Evolutionary conservation across 2,329 filamentous ascomycete genomes (phyloP), one percentile per base, ranked within the genome.

Genomic region (Fusarium sulawesiense): DNA sequence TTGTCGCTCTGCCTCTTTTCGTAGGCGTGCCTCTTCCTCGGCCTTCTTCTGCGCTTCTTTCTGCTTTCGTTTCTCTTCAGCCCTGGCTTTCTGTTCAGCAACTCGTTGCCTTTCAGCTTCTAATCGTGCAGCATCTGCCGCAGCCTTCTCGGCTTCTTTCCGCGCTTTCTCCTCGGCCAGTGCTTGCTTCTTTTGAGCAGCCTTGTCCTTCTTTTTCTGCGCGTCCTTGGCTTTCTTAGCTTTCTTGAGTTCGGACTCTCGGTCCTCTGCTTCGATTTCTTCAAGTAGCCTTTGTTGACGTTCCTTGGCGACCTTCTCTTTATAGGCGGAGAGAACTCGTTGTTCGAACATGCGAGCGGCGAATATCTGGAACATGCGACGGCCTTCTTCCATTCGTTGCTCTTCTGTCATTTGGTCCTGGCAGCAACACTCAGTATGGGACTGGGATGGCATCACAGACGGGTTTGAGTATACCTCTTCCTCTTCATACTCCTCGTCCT

Each of bases 341-440:
- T 99, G 96, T 83, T 99, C 96, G 80, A 99, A 99, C 96, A 99
- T 99, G 69, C 96, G 91, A 61, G 96, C 96, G 66, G 96, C 96
- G 80, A 99, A 99, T 79, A 99, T 98, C 80, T 99, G 96, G 79
- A 99, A 99, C 96, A 99, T 99, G 73, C 95, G 88, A 60, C 96
- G 90, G 66, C 96, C 96, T 84, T 99, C 96, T 80, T 98, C 94
- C 96, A 99, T 98, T 66, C 96, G 92, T 84, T 98, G 94, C 83
- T 97, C 93, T 84, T 98, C 95, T 54, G 94, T 98, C 93, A 98
- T 96, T 71, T 92, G 90, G 78, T 97, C 94, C 95, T 98, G 81
- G 75, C 80, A 82, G 78, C 78, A 82, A 77, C 80, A 81, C 78
- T 82, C 77, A 80, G 81, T 79, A 82, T 80, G 79, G 75, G 78